Conservation (phyloP, 2,329 filamentous ascomycete species). For the Moelleriella libera region DNA sequence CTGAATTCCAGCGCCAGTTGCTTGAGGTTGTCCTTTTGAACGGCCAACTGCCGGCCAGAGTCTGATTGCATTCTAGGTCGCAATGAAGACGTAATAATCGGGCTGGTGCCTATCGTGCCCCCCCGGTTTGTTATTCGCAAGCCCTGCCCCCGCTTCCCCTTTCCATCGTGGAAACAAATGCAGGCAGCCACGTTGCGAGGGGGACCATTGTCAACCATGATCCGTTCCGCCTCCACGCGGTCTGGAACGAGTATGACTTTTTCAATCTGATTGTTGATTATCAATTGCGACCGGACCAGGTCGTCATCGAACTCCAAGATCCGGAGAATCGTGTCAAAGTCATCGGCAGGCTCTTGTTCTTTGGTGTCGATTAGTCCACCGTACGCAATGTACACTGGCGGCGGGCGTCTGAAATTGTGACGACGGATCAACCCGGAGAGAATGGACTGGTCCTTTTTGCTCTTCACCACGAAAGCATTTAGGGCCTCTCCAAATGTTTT, state of each 20-base stretch:
- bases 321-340: conserved; percentile 65
- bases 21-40: conserved; percentile 33
- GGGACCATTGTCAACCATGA: conserved; percentile 50
- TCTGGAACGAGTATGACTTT: conserved; percentile 67
- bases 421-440: conserved; percentile 52
- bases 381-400: conserved; percentile 24
- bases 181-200: conserved; percentile 61
- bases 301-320: conserved; percentile 72
- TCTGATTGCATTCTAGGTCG: conserved; percentile 70
- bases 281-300: conserved; percentile 63
- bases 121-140: conserved; percentile 36
- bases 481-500: conserved; percentile 55
- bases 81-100: conserved; percentile 30
- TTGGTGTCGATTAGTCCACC: conserved; percentile 19
- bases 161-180: conserved; percentile 51
- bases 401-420: conserved; percentile 34
- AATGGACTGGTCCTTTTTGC: conserved; percentile 57
- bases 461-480: conserved; percentile 69
- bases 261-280: conserved; percentile 73
- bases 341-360: conserved; percentile 53
- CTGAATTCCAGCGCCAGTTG: conserved; percentile 41
- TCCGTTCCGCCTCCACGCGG: conserved; percentile 48
- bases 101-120: conserved; percentile 26
- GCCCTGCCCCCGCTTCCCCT: conserved; percentile 38
- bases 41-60: conserved; percentile 47